Evolutionary conservation across 306 rosid genomes (phyloP).

Genomic region (Astragalus membranaceus): DNA sequence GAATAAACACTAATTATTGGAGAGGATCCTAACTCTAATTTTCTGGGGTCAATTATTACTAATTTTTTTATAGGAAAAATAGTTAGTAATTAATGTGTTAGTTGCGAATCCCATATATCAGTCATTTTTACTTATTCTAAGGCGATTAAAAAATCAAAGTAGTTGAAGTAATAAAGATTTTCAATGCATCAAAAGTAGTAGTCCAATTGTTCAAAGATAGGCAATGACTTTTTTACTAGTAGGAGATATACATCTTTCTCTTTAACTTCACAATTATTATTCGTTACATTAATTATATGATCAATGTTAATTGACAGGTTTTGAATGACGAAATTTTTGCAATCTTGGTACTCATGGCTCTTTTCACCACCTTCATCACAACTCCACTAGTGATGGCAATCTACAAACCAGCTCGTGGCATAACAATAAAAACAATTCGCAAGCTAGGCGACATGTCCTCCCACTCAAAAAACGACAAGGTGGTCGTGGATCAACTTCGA

Average conservation of each 20-base stretch:
- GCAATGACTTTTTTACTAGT: background rate
- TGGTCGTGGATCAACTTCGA: constrained; percentile 31
- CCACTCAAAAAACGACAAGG: background rate
- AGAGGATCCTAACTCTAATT: too few species aligned
- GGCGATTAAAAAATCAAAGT: too few species aligned
- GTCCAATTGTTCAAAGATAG: too few species aligned
- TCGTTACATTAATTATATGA: background rate
- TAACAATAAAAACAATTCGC: constrained; percentile 20
- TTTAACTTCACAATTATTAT: background rate
- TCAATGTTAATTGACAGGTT: constrained; percentile 37
- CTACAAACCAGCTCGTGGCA: constrained; percentile 56
- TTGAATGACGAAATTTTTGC: constrained; percentile 75
- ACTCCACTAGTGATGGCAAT: constrained; percentile 72
- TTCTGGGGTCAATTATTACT: too few species aligned
- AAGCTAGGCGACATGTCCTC: constrained; percentile 44
- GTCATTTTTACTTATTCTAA: too few species aligned
- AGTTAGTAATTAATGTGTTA: too few species aligned
- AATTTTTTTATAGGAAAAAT: too few species aligned
- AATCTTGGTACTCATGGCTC: constrained; percentile 83
- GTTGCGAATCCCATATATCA: too few species aligned
- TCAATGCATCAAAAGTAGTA: background rate
- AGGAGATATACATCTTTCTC: background rate
- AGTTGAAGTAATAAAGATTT: too few species aligned
- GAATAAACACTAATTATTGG: too few species aligned
- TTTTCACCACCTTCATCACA: constrained; percentile 83